These are phyloP conservation scores for Calophaca sinica DNA, from an alignment of 306 rosid genomes.

Conservation along the genomic window DNA sequence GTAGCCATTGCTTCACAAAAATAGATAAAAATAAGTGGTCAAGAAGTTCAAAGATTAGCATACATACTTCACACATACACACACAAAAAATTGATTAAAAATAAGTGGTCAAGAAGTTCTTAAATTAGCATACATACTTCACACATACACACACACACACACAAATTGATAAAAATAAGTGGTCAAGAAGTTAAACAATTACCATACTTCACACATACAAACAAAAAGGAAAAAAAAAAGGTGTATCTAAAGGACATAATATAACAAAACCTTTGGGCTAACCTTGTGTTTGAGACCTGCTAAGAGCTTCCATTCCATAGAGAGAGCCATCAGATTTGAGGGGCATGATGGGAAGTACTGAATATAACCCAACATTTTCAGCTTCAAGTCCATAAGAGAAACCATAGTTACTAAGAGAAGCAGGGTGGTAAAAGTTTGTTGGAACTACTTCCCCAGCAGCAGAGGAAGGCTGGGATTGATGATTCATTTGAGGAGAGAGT, in stretches of 20 bases:
- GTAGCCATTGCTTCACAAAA: conserved; percentile 61
- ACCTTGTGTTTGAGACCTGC: conserved; percentile 77
- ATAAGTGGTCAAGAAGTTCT: too few relatives aligned
- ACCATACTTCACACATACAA: not conserved
- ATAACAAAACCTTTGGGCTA: conserved; percentile 34
- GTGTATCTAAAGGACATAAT: not conserved
- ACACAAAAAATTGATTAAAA: too few relatives aligned
- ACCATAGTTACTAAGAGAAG: conserved; percentile 64
- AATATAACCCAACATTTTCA: conserved; percentile 61
- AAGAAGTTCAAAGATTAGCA: not conserved
- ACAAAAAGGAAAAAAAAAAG: not conserved
- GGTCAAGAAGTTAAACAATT: too few relatives aligned
- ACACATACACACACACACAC: too few relatives aligned
- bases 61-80: too few relatives aligned
- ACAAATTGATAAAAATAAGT: too few relatives aligned
- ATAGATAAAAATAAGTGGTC: conserved; percentile 40
- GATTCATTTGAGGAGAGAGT: conserved; percentile 70
- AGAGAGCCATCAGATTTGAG: conserved; percentile 86
- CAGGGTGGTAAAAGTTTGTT: conserved; percentile 54
- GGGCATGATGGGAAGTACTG: conserved; percentile 73
- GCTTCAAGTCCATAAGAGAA: conserved; percentile 65
- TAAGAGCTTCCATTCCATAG: conserved; percentile 71
- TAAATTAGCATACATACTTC: too few relatives aligned
- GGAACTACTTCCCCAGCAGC: conserved; percentile 49
- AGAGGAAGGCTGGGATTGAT: conserved; percentile 50